Percentiles rank a stretch among this genome's conserved stretches.
Conservation (phyloP, 1,139 yeast species). For the Saccharomyces hybrid region DNA sequence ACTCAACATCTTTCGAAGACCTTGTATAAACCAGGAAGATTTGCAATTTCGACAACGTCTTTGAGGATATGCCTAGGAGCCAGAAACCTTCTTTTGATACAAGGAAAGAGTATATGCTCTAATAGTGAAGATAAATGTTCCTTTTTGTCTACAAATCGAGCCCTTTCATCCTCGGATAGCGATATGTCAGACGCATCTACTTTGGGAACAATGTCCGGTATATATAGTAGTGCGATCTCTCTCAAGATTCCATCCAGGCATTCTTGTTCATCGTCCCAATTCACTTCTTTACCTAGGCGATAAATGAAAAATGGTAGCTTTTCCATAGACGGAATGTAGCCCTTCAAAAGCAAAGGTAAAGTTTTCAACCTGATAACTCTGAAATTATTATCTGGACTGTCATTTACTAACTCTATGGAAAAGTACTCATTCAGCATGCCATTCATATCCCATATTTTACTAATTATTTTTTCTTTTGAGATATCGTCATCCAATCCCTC, state of each 20-base stretch:
- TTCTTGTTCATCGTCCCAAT: conserved; percentile 58
- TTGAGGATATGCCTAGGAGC: conserved; percentile 50
- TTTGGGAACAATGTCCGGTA: conserved; percentile 41
- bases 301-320: conserved; percentile 65
- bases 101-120: conserved; percentile 60
- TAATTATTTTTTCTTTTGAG: conserved; percentile 20
- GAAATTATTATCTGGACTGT: conserved; percentile 17
- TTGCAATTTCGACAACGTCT: conserved; percentile 78
- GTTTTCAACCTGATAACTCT: conserved; percentile 37
- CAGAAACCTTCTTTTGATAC: conserved; percentile 52
- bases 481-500: conserved; percentile 10
- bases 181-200: conserved; percentile 12
- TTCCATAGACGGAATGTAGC: conserved; percentile 51
- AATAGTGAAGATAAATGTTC: conserved; percentile 34
- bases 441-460: conserved; percentile 40
- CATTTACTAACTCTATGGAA: conserved; percentile 38
- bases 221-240: conserved; percentile 65
- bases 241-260: conserved; percentile 60
- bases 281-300: conserved; percentile 49
- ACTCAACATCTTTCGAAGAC: conserved; percentile 83
- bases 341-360: conserved; percentile 62
- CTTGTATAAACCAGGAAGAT: conserved; percentile 79
- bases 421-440: conserved; percentile 85
- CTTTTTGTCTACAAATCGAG: conserved; percentile 14
- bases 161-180: conserved; percentile 17